These are phyloP conservation scores for Ilyonectria mors-panacis DNA, from an alignment of 2,329 filamentous ascomycete genomes.

Conservation along the genomic window DNA sequence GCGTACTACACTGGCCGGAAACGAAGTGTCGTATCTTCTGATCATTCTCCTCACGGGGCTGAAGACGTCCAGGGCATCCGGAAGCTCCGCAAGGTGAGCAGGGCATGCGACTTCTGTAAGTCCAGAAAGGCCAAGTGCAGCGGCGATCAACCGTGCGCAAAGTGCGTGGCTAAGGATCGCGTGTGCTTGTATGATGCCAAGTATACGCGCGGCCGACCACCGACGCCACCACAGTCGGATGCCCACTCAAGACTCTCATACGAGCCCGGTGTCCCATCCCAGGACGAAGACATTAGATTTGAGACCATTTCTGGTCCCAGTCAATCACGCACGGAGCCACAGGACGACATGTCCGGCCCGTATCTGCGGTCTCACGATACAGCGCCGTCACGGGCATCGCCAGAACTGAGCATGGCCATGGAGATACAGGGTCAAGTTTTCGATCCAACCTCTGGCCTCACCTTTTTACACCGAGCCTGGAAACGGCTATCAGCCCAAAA, in stretches of 20 bases:
- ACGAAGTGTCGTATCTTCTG: slow-evolving; percentile 7
- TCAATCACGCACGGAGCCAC: background rate
- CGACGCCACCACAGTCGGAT: slow-evolving; percentile 49
- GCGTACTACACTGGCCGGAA: slow-evolving; percentile 9
- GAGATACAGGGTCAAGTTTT: slow-evolving; percentile 69
- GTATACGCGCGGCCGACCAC: slow-evolving; percentile 53
- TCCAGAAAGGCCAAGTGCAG: slow-evolving; percentile 47
- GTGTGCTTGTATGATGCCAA: slow-evolving; percentile 51
- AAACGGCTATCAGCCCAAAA: slow-evolving; percentile 63
- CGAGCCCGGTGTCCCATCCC: background rate
- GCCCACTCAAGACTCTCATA: background rate
- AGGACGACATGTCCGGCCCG: slow-evolving; percentile 7
- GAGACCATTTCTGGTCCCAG: background rate
- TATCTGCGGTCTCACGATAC: slow-evolving; percentile 48
- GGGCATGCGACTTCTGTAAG: slow-evolving; percentile 51
- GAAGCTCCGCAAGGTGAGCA: slow-evolving; percentile 52
- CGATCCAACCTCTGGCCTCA: slow-evolving; percentile 66
- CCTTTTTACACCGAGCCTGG: slow-evolving; percentile 68
- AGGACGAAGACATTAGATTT: slow-evolving; percentile 5
- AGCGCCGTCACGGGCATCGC: slow-evolving; percentile 58
- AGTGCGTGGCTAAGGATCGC: slow-evolving; percentile 48
- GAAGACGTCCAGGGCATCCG: background rate
- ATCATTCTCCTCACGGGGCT: background rate
- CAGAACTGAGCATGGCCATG: slow-evolving; percentile 59
- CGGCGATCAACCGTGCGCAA: slow-evolving; percentile 51